Evolutionary conservation across 768 basidiomycete genomes (phyloP).

Genomic region (Gautieria morchelliformis): DNA sequence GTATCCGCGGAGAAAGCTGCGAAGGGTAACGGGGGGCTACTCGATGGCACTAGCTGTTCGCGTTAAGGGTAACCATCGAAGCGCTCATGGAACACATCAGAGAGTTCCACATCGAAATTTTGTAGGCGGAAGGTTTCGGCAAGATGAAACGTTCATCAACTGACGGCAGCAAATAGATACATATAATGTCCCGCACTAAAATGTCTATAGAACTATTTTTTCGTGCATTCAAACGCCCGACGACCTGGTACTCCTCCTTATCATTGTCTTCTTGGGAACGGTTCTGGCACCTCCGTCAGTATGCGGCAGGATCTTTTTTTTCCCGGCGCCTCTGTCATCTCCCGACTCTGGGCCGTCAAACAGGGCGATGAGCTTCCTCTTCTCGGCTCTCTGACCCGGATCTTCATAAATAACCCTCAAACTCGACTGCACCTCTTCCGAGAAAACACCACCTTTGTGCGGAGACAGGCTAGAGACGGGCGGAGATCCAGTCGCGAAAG

Average conservation of each 20-base stretch:
- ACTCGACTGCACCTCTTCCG: slow-evolving; percentile 18
- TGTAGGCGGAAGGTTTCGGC: not conserved
- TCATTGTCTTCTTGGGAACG: not conserved
- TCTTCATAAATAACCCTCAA: slow-evolving; percentile 61
- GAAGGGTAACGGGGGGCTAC: no score
- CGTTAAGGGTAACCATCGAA: no score
- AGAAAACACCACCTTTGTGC: not conserved
- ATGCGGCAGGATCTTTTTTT: not conserved
- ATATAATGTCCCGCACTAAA: not conserved
- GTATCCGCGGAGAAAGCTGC: no score
- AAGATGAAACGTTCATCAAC: not conserved
- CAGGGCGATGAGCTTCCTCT: slow-evolving; percentile 46
- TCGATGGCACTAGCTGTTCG: no score
- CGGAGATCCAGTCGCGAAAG: not conserved
- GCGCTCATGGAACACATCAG: no score
- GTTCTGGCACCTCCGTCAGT: not conserved
- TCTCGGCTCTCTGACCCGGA: slow-evolving; percentile 51
- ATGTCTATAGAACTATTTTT: not conserved
- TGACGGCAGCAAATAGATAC: not conserved
- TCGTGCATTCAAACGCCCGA: not conserved
- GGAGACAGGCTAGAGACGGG: slow-evolving; percentile 4
- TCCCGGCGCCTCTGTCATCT: not conserved
- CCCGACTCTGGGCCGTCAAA: slow-evolving; percentile 17
- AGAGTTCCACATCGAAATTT: no score
- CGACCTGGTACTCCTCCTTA: not conserved